A percentile compares a stretch with the other conserved stretches of the same genome.
phyloP scores from a whole-genome alignment of 75 land plant species.

The Pseudotsuga menziesii region DNA sequence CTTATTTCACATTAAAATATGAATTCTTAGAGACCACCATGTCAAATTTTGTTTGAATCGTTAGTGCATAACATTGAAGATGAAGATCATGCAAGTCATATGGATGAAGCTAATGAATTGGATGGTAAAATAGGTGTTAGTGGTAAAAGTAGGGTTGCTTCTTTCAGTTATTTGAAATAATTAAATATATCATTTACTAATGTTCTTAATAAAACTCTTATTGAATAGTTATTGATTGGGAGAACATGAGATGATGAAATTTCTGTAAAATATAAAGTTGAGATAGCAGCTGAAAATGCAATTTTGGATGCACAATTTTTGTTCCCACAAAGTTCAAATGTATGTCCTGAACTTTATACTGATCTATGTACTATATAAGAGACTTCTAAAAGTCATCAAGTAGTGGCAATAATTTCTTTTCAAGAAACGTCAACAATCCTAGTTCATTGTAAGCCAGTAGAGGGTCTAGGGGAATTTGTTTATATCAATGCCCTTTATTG shows the following conservation, averaged over 20 bases:
- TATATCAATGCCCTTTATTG: neutral
- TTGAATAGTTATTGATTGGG: neutral
- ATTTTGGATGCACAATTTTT: constrained; percentile 8
- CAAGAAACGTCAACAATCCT: neutral
- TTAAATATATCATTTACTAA: neutral
- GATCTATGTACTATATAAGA: neutral
- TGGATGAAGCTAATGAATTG: neutral
- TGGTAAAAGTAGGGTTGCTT: neutral
- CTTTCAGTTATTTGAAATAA: neutral
- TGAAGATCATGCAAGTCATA: neutral
- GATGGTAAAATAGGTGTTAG: neutral
- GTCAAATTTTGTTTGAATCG: neutral
- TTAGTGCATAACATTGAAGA: neutral
- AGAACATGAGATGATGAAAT: neutral
- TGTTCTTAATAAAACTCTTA: neutral
- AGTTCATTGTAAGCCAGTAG: neutral
- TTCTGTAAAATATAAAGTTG: neutral
- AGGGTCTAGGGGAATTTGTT: neutral
- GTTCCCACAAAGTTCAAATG: neutral
- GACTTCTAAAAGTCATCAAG: neutral
- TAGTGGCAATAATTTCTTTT: neutral
- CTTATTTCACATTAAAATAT: neutral
- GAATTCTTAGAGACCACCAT: neutral
- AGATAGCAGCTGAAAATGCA: neutral
- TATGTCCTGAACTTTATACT: neutral